Conservation (phyloP, 345 rosid genomes). For the Citrus australasica region DNA sequence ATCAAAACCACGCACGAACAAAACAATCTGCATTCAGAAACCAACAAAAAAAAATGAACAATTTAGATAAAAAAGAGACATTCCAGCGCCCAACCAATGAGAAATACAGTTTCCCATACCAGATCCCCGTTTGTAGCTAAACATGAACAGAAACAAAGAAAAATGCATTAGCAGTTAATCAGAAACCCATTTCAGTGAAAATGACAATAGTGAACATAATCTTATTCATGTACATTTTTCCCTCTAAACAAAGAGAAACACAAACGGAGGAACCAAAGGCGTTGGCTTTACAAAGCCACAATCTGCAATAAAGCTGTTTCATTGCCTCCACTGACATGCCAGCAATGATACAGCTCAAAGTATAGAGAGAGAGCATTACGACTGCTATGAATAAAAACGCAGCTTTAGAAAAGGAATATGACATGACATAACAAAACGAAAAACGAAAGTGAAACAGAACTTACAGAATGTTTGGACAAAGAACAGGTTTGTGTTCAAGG, state of each 20-base stretch:
- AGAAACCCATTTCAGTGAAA: background rate
- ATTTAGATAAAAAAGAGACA: background rate
- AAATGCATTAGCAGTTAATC: background rate
- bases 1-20: background rate
- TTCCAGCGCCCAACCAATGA: background rate
- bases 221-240: background rate
- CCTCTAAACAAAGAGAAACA: conserved; percentile 3
- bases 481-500: background rate
- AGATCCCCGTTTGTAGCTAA: background rate
- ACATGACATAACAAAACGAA: no score
- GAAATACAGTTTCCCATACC: background rate
- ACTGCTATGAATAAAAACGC: background rate
- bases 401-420: background rate
- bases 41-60: background rate
- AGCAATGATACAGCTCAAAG: conserved; percentile 4
- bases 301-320: background rate
- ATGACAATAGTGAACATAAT: background rate
- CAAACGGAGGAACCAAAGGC: background rate
- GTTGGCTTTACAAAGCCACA: background rate
- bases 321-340: background rate
- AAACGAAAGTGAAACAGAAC: background rate
- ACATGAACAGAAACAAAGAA: background rate
- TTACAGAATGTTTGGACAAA: background rate
- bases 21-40: background rate
- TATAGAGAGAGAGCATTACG: background rate